Evolutionary conservation across 2,329 filamentous ascomycete genomes (phyloP).

Genomic region (Hypoxylon sp.): DNA sequence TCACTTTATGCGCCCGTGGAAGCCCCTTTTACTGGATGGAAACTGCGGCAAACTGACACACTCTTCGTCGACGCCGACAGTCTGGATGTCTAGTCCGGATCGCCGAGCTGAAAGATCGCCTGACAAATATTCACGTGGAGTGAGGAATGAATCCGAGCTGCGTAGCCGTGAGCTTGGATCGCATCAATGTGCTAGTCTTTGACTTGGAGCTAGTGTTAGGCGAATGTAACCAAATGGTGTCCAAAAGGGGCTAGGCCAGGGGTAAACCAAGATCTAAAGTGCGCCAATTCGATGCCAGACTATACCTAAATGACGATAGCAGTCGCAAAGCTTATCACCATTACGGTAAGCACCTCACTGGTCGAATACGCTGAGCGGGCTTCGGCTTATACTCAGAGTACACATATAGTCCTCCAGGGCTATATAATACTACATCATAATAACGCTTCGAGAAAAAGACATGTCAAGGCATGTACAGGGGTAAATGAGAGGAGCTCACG

Average conservation of each 20-base stretch:
- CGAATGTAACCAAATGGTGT: conserved; percentile 35
- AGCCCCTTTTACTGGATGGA: neutral
- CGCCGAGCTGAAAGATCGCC: conserved; percentile 28
- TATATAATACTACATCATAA: conserved; percentile 14
- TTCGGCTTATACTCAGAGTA: neutral
- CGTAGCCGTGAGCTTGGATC: conserved; percentile 37
- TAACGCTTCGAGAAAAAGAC: neutral
- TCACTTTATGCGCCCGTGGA: neutral
- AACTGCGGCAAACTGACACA: neutral
- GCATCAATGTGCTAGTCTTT: conserved; percentile 24
- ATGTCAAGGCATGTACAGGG: neutral
- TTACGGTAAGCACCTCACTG: neutral
- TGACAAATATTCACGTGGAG: conserved; percentile 30
- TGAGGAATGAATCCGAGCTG: conserved; percentile 14
- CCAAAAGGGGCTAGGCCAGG: conserved; percentile 37
- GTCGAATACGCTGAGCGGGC: neutral
- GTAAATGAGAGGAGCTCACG: neutral
- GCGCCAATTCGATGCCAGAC: conserved; percentile 9
- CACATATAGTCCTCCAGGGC: neutral
- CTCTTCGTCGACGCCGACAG: conserved; percentile 3
- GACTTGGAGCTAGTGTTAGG: conserved; percentile 24
- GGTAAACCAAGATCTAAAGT: conserved; percentile 42
- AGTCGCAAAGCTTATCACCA: neutral
- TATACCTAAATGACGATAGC: conserved; percentile 13
- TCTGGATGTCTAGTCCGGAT: conserved; percentile 16